Base-by-base conservation (phyloP, 306 rosid genomes). In the Comarum palustre region DNA sequence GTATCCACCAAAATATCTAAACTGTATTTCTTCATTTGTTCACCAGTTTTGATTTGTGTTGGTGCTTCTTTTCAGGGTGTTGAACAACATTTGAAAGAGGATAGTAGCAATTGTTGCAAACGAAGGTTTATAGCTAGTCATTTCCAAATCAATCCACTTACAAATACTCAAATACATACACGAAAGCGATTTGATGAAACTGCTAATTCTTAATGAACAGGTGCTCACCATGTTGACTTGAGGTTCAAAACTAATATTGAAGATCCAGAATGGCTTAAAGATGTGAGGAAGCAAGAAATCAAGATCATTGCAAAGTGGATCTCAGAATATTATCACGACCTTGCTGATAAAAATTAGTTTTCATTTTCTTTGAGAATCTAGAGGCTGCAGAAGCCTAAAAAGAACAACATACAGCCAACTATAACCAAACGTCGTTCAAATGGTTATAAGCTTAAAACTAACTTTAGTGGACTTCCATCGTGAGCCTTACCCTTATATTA, bases 161-260 rank as follows among this genome's bases (percentile, higher is more conserved):
- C 36, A 32, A 3, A 32, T 32, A 32, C 5, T n/a, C n/a, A n/a
- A n/a, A n/a, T n/a, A n/a, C n/a, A 4, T 32, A 32, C 36, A 32
- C 3, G 36, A 32, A 47, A 16, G 47, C 20, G 19, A 41, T 9
- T 47, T 6, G 42, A 50, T 10, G 36, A 32, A 9, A 54, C 68
- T n/a, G 13, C 9, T 14, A 57, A 13, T n/a, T 51, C 11, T 57
- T 42, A 13, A 17, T 69, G 45, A 13, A 32, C 86, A 90, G 98
- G 98, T 71, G 97, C 97, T 66, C 97, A 91, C 82, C 97, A 94
- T 36, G 97, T 88, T 22, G 98, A 94, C 78, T 63, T 89, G 41
- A 85, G 92, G 83, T 89, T 84, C 83, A 86, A 93, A 15, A 83
- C 72, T 1, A 69, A 68, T 65, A n/a, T n/a, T n/a, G 88, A 87